A percentile compares a stretch with the other conserved stretches of the same genome.
Evolutionary conservation across 768 basidiomycete species (phyloP).

Genomic region (Mycena pura): DNA sequence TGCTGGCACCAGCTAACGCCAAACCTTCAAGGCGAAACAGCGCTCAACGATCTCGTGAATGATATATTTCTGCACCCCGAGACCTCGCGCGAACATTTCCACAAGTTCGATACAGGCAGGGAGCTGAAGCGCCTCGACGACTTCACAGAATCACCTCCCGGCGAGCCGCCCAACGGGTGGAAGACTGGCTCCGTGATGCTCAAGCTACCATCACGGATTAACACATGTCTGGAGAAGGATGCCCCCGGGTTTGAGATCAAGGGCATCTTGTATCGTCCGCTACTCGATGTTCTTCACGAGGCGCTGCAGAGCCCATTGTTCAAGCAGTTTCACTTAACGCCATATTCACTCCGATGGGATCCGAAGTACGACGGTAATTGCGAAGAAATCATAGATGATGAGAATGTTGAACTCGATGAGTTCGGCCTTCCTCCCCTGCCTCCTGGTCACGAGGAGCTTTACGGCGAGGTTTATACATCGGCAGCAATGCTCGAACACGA

Average conservation of each 20-base stretch:
- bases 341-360: slow-evolving; percentile 28
- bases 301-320: slow-evolving; percentile 23
- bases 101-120: slow-evolving; percentile 24
- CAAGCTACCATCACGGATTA: slow-evolving; percentile 28
- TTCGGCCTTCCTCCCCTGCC: background rate
- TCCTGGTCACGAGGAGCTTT: slow-evolving; percentile 6
- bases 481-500: slow-evolving; percentile 27
- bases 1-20: slow-evolving; percentile 29
- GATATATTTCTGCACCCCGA: slow-evolving; percentile 32
- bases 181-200: slow-evolving; percentile 29
- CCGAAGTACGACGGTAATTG: slow-evolving; percentile 10
- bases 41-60: slow-evolving; percentile 32
- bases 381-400: too few species aligned
- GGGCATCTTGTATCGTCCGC: slow-evolving; percentile 33
- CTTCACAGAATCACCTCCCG: background rate
- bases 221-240: slow-evolving; percentile 30
- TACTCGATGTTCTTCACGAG: slow-evolving; percentile 32
- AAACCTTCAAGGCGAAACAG: slow-evolving; percentile 27
- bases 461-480: slow-evolving; percentile 27
- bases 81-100: slow-evolving; percentile 30
- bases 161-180: too few species aligned
- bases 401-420: background rate
- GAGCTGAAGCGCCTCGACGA: slow-evolving; percentile 29
- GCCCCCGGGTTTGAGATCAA: slow-evolving; percentile 39
- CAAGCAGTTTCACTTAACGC: slow-evolving; percentile 19